Evolutionary conservation across 371 early-diverging fungal species (phyloP), one percentile per base, ranked within the genome.

Genomic region (Syncephalis plumigaleata): DNA sequence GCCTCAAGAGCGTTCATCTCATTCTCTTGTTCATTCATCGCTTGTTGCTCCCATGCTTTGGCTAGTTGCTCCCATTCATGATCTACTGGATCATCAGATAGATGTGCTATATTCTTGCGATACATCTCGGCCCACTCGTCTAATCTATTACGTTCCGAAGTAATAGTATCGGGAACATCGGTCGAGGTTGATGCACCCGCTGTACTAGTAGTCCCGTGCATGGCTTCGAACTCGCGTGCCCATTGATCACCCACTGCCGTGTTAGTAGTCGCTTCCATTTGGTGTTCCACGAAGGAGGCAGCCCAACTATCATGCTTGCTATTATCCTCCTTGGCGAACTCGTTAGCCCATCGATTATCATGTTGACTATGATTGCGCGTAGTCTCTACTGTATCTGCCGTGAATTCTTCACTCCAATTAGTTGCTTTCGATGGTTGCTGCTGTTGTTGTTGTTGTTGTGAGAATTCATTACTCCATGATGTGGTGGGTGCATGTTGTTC

Each of bases 11-110:
- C 11, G 11, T 7, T 7, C 11, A 4, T 31, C 4, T 11, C 73
- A 36, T 65, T 46, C 4, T 67, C 65, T 9, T 58, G 50, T 46
- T n/a, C n/a, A n/a, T n/a, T n/a, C n/a, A 58, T 65, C 36, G 66
- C 61, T 24, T 76, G 54, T n/a, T 67, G 56, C 48, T 84, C 71
- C 87, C 85, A 86, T 39, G 78, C 80, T 54, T 77, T 82, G 52
- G 81, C 75, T 56, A 85, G 66, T 0, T 68, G 56, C 27, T 81
- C 77, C 87, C 88, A 85, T 54, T 81, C 79, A 42, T 67, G 68
- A 58, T 82, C 82, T 16, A 59, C 52, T 36, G 75, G 67, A 4
- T 81, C 74, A 7, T 60, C 66, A 21, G 73, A 68, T 53, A 84
- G 51, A 39, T 78, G 78, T 22, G 68, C 72, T 45, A 84, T 84